These are phyloP conservation scores for Lathyrus tuberosus DNA, from an alignment of 306 rosid genomes.

Conservation along the genomic window DNA sequence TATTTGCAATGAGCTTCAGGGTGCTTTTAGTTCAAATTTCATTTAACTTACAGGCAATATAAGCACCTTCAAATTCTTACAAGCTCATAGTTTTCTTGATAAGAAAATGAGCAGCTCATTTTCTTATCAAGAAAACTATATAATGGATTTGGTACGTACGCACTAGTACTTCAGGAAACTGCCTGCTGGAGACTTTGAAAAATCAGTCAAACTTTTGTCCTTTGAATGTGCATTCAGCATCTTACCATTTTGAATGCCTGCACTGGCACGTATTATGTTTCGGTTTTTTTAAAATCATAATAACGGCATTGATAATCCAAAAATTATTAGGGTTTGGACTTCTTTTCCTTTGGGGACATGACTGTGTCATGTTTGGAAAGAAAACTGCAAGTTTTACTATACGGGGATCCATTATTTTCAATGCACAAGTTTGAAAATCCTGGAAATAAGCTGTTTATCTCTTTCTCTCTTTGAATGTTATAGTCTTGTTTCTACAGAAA, in stretches of 20 bases:
- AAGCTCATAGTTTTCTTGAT: constrained; percentile 12
- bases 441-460: no score
- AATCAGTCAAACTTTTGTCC: background rate
- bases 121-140: constrained; percentile 5
- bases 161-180: no score
- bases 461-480: background rate
- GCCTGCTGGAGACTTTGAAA: background rate
- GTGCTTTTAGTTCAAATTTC: background rate
- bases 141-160: background rate
- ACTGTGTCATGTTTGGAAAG: no score
- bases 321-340: no score
- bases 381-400: no score
- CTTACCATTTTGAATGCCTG: constrained; percentile 24
- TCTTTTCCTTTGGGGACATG: no score
- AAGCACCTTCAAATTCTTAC: constrained; percentile 4
- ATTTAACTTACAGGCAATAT: background rate
- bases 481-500: background rate
- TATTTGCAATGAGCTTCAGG: background rate
- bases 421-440: no score
- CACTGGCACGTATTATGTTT: background rate
- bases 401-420: no score
- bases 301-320: background rate
- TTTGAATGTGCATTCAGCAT: constrained; percentile 7
- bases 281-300: constrained; percentile 23
- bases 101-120: no score